These are phyloP conservation scores for Cudoniella acicularis DNA, from an alignment of 495 filamentous ascomycete genomes.

Conservation along the genomic window DNA sequence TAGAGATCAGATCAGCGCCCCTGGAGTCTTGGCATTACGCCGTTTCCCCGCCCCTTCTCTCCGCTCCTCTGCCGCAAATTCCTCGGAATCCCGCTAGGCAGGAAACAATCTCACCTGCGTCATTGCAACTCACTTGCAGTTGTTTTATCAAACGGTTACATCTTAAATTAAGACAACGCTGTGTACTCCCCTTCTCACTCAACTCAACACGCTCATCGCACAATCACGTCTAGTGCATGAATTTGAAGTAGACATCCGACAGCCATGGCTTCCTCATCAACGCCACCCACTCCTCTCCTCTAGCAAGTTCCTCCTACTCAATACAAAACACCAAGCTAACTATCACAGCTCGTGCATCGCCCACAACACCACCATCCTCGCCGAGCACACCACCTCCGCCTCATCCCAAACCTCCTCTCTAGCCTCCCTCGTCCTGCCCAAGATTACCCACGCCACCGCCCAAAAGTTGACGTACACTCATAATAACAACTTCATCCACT, in stretches of 20 bases:
- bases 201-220: not conserved
- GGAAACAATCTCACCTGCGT: not conserved
- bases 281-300: slow-evolving; percentile 68
- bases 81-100: not conserved
- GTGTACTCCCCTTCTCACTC: too few species aligned
- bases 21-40: not conserved
- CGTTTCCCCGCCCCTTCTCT: not conserved
- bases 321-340: slow-evolving; percentile 21
- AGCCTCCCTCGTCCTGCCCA: slow-evolving; percentile 91
- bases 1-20: not conserved
- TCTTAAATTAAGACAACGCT: too few species aligned
- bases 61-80: too few species aligned
- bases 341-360: slow-evolving; percentile 78
- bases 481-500: slow-evolving; percentile 88
- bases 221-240: not conserved
- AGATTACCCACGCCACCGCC: slow-evolving; percentile 75
- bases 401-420: slow-evolving; percentile 74
- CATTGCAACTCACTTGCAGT: not conserved
- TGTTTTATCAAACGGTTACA: too few species aligned
- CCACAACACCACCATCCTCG: slow-evolving; percentile 83
- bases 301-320: slow-evolving; percentile 53
- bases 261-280: slow-evolving; percentile 77
- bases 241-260: not conserved
- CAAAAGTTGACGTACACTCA: slow-evolving; percentile 95
- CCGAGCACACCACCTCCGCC: slow-evolving; percentile 82